Percentiles rank a stretch among this genome's conserved stretches.
These are phyloP conservation scores for Pelargonium australe DNA, from an alignment of 441 rosid genomes.

Conservation along the genomic window DNA sequence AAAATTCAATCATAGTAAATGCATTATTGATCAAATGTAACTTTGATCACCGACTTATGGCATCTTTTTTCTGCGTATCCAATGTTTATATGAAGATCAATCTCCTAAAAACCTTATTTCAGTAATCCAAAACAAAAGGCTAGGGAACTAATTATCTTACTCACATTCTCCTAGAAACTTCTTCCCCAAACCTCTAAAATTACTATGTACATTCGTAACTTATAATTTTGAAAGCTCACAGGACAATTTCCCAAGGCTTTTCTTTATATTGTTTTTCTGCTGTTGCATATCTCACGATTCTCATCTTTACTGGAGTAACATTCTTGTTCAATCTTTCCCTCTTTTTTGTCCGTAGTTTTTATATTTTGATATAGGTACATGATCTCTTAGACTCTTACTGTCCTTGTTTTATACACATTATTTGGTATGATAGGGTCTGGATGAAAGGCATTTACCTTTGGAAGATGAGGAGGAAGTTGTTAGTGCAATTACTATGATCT, in stretches of 20 bases:
- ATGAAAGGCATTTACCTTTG: conserved; percentile 63
- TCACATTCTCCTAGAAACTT: conserved; percentile 2
- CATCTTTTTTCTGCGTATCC: neutral
- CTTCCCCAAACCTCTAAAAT: neutral
- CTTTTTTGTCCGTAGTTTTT: neutral
- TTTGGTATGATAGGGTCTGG: conserved; percentile 55
- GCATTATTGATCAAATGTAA: neutral
- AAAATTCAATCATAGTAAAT: neutral
- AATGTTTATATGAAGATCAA: neutral
- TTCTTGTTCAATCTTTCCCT: neutral
- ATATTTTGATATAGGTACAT: neutral
- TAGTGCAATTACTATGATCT: conserved; percentile 64
- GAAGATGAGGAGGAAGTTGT: conserved; percentile 93
- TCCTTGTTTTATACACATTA: neutral
- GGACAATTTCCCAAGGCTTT: neutral
- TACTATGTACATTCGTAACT: neutral
- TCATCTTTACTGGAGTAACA: neutral
- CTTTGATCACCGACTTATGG: too few species aligned
- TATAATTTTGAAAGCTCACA: neutral
- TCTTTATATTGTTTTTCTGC: neutral
- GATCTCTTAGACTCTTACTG: neutral
- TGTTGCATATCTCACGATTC: neutral
- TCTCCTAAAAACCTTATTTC: neutral
- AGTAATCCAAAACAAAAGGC: neutral
- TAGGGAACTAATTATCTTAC: neutral